Evolutionary conservation across 371 early-diverging fungal genomes (phyloP), one percentile per base, ranked within the genome.

Genomic region (Saksenaea oblongispora): DNA sequence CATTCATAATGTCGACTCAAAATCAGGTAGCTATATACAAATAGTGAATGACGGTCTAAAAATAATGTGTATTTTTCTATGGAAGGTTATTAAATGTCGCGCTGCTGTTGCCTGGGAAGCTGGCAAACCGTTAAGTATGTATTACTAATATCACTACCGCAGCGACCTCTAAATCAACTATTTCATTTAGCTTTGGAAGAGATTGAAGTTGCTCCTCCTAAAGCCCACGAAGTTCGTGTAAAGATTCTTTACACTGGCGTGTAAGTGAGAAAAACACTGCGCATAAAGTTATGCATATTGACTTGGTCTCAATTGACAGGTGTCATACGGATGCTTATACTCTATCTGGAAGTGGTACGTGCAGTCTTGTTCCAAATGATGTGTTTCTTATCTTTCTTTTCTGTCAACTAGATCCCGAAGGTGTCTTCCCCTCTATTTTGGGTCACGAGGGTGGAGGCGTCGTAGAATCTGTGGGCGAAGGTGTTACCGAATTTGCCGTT

Each of bases 21-120:
- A 3, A 8, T 15, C 27, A 54, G 27, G n/a, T 31, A 54, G 27
- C 10, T 10, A 31, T 31, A 31, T 51, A 51, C 15, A 51, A 15
- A 15, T 15, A 10, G 17, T 15, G 10, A 5, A 51, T 9, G 17
- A 15, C 9, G 2, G 17, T 2, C 1, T 17, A 27, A 27, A 55
- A 14, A 10, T n/a, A 17, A 18, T 51, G 24, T 31, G 8, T 58
- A 18, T 24, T 9, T 13, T 1, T 14, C 2, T 14, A 24, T 24
- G 7, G 13, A 28, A 80, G 81, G 80, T 91, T 71, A 97, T 97
- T 72, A 93, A 87, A 61, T 98, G 98, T 84, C 90, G 90, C 69
- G 98, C 98, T 64, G 98, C 98, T 31, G 84, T 98, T 55, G 96
- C 98, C 59, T 96, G 97, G 97, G 94, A 90, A 62, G 89, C 98